These are phyloP conservation scores for Pachysandra terminalis DNA, from an alignment of 164 flowering plant species.

Conservation along the genomic window DNA sequence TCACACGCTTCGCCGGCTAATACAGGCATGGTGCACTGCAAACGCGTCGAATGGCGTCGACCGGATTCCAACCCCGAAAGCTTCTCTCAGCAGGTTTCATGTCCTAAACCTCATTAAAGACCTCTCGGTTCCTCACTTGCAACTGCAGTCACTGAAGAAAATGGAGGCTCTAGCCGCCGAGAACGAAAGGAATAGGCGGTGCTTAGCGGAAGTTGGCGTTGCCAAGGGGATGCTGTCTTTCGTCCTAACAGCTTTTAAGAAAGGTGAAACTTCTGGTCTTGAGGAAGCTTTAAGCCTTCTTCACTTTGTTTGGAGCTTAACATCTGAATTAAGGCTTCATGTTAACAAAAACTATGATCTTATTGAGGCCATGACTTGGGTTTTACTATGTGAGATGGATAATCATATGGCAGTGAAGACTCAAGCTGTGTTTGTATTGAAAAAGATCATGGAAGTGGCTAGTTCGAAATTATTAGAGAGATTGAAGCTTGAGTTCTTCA, in stretches of 20 bases:
- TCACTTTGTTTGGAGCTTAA: too few species aligned
- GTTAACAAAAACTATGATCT: constrained; percentile 7
- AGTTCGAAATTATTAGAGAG: constrained; percentile 17
- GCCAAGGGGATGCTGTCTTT: constrained; percentile 19
- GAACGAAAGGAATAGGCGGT: constrained; percentile 25
- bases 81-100: constrained; percentile 20
- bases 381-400: background rate
- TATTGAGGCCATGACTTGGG: constrained; percentile 34
- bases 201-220: constrained; percentile 33
- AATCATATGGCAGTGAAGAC: constrained; percentile 5
- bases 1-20: constrained; percentile 49
- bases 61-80: constrained; percentile 39
- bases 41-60: constrained; percentile 27
- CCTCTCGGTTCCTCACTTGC: constrained; percentile 9
- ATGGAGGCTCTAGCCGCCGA: constrained; percentile 26
- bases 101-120: constrained; percentile 21
- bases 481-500: constrained; percentile 35
- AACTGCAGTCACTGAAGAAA: constrained; percentile 3
- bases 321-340: background rate
- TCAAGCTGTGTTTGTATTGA: constrained; percentile 27
- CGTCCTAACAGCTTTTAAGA: too few species aligned
- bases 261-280: too few species aligned
- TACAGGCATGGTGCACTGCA: constrained; percentile 41
- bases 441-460: constrained; percentile 18
- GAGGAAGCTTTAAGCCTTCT: too few species aligned